A percentile compares a stretch with the other conserved stretches of the same genome.
phyloP scores from a whole-genome alignment of 257 asterid species.

The Primulina huaijiensis region DNA sequence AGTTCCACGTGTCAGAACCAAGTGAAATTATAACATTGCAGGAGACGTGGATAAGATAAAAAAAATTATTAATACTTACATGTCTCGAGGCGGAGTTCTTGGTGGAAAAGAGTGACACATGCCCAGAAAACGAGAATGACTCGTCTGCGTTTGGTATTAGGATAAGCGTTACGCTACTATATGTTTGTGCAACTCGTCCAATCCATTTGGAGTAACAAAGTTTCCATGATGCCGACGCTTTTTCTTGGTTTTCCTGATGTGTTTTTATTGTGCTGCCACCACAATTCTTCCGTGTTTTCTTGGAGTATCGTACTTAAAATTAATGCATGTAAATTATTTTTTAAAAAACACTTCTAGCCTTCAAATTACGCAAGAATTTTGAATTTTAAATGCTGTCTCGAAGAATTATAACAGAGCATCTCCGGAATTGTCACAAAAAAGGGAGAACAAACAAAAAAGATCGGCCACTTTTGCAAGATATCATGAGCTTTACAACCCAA shows the following conservation, averaged over 20 bases:
- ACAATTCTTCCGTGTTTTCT: not conserved
- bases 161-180: no score
- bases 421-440: no score
- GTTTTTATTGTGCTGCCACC: not conserved
- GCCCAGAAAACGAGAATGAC: not conserved
- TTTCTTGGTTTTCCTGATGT: no score
- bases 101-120: not conserved
- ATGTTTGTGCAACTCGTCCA: not conserved
- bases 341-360: no score
- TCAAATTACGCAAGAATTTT: no score
- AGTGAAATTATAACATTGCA: slow-evolving; percentile 25
- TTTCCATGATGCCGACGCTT: not conserved
- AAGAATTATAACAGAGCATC: no score
- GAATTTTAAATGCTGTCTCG: not conserved
- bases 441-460: not conserved
- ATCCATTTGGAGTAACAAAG: not conserved
- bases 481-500: not conserved
- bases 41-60: slow-evolving; percentile 35
- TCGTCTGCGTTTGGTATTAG: no score
- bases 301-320: no score
- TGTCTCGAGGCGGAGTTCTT: not conserved
- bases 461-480: not conserved
- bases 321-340: no score
- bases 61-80: slow-evolving; percentile 7
- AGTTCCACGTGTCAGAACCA: slow-evolving; percentile 36